Evolutionary conservation across 75 land plant genomes (phyloP).

Genomic region (Larix kaempferi): DNA sequence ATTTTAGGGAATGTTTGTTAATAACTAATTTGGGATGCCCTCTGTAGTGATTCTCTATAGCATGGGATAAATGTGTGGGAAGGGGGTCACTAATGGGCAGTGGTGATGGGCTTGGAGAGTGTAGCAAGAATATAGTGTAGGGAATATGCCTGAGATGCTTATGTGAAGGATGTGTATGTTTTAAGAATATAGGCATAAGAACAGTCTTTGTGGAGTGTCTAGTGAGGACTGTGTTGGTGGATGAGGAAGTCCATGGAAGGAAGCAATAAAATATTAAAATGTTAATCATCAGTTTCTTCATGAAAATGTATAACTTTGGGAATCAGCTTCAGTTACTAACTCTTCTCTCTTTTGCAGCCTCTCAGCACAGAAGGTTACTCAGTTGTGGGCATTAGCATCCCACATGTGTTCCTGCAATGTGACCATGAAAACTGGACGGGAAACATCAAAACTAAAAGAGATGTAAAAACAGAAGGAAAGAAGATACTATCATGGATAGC

Average conservation of each 20-base stretch:
- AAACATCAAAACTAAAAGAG: not conserved
- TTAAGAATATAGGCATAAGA: no score
- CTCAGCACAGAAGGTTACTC: conserved; percentile 2
- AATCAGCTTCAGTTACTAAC: not conserved
- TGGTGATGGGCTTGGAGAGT: no score
- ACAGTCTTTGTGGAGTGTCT: no score
- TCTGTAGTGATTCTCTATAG: no score
- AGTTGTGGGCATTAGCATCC: conserved; percentile 6
- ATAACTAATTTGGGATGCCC: no score
- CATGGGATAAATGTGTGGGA: no score
- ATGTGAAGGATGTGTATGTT: no score
- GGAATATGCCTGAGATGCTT: no score
- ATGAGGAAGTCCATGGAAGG: not conserved
- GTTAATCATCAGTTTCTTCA: not conserved
- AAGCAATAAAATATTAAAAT: not conserved
- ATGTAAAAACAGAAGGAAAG: not conserved
- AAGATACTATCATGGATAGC: not conserved
- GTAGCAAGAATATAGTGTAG: no score
- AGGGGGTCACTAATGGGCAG: no score
- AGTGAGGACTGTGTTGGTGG: no score
- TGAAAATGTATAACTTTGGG: not conserved
- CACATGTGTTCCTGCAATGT: conserved; percentile 6
- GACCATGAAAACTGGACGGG: not conserved
- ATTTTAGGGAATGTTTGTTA: no score
- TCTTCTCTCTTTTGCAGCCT: not conserved